Percentiles rank a stretch among this genome's conserved stretches.
phyloP scores from a whole-genome alignment of 257 asterid species.

The Henckelia pumila region DNA sequence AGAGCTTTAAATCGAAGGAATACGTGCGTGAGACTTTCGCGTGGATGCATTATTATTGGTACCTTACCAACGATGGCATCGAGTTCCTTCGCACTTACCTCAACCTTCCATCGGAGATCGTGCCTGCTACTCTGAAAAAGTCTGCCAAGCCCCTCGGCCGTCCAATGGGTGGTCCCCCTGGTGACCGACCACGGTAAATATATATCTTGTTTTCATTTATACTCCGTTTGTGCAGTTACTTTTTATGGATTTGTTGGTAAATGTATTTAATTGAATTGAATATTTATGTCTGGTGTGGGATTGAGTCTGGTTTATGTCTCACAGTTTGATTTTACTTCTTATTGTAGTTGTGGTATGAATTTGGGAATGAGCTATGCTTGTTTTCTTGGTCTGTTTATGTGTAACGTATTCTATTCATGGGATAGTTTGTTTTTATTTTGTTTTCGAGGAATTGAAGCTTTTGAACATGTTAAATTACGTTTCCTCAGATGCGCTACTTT shows the following conservation, averaged over 20 bases:
- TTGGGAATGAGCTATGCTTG: too few relatives aligned
- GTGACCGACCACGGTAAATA: constrained; percentile 90
- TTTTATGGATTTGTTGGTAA: too few relatives aligned
- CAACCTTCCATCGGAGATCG: constrained; percentile 87
- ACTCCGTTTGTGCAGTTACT: too few relatives aligned
- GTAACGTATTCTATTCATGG: background rate
- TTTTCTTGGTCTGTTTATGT: too few relatives aligned
- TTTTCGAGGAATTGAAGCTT: background rate
- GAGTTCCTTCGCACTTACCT: constrained; percentile 86
- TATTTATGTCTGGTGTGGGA: background rate
- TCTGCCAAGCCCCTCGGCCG: constrained; percentile 94
- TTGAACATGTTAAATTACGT: background rate
- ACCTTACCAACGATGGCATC: constrained; percentile 87
- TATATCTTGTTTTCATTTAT: too few relatives aligned
- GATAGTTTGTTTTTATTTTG: background rate
- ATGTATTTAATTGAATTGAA: too few relatives aligned
- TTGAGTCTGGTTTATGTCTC: background rate
- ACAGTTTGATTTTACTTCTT: background rate
- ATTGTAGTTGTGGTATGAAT: background rate
- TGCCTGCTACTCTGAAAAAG: constrained; percentile 88
- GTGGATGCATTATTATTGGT: constrained; percentile 97
- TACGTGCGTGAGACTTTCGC: constrained; percentile 91
- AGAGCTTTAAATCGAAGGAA: constrained; percentile 93
- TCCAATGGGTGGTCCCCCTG: constrained; percentile 84
- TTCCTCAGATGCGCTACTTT: background rate